These are phyloP conservation scores for Scedosporium apiospermum DNA, from an alignment of 2,329 filamentous ascomycete species.

Conservation along the genomic window DNA sequence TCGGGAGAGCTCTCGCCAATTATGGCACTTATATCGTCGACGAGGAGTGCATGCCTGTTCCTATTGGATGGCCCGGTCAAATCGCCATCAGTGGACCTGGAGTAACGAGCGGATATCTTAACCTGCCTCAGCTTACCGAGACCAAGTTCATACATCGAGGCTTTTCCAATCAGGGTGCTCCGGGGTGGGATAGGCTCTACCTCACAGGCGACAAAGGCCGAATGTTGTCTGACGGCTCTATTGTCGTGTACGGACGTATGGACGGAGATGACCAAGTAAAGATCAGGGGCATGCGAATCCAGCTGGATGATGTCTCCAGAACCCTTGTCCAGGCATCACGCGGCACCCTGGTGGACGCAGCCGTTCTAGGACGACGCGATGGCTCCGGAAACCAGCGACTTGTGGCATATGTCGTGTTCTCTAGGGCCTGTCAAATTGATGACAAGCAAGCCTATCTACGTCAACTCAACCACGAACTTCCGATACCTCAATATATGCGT, in stretches of 20 bases:
- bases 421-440: no score
- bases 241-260: slow-evolving; percentile 27
- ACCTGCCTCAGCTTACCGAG: not conserved
- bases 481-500: no score
- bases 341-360: slow-evolving; percentile 9
- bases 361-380: slow-evolving; percentile 7
- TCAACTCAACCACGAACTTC: no score
- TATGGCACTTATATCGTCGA: not conserved
- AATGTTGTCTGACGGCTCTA: slow-evolving; percentile 20
- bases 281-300: slow-evolving; percentile 32
- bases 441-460: no score
- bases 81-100: not conserved
- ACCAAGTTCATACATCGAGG: not conserved
- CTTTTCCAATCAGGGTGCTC: not conserved
- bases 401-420: not conserved
- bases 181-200: slow-evolving; percentile 16
- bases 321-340: not conserved
- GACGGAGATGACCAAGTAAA: slow-evolving; percentile 35
- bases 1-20: not conserved
- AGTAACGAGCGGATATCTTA: not conserved
- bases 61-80: not conserved
- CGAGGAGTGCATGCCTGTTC: not conserved
- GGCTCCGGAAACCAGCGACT: not conserved
- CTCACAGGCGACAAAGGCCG: slow-evolving; percentile 30
- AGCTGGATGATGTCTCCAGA: slow-evolving; percentile 29